Evolutionary conservation across 352 stramenopile genomes (phyloP), one percentile per base, ranked within the genome.

Genomic region (Globisporangium carolinianum): DNA sequence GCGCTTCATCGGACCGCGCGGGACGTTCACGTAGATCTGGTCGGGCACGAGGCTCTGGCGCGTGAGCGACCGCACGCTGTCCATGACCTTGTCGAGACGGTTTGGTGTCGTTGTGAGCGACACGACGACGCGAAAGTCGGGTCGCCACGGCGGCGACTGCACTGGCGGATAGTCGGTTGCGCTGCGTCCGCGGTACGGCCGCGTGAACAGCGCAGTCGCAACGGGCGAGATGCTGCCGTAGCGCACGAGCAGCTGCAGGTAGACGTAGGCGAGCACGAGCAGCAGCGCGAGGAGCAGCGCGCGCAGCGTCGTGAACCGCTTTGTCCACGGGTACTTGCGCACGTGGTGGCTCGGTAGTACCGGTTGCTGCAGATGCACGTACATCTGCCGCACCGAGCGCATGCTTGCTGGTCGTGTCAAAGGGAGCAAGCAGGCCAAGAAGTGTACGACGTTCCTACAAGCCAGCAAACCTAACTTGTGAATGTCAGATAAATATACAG

Each of bases 11-110:
- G 68, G 57, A 0, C 83, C 83, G 38, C 69, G 60, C 0, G 83
- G 79, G 51, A 93, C 72, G 60, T 93, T 87, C 9, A 91, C 63
- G 65, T 92, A 91, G 57, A 92, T 89, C 61, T 86, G 76, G 59
- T 91, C 78, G 6, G 81, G 80, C 51, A 71, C 53, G 51, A 93
- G 63, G 48, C 67, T 80, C 65, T 93, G 83, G 41, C 63, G 52
- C 5, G 70, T 54, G 5, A 93, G 63, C 36, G 74, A 88, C n/a
- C 66, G 60, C 51, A 93, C 70, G 56, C 70, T 88, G 65, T 91
- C 62, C 72, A 91, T 87, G 60, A 93, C 77, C 56, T 89, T 91
- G 53, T 77, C 68, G 39, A 93, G 61, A 6, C 83, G 76, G 58
- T 70, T 82, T 7, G 80, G 80, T 42, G 80, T 91, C 17, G 79